Conservation (phyloP, 2,329 filamentous ascomycete species). For the Epichloe bromicola region DNA sequence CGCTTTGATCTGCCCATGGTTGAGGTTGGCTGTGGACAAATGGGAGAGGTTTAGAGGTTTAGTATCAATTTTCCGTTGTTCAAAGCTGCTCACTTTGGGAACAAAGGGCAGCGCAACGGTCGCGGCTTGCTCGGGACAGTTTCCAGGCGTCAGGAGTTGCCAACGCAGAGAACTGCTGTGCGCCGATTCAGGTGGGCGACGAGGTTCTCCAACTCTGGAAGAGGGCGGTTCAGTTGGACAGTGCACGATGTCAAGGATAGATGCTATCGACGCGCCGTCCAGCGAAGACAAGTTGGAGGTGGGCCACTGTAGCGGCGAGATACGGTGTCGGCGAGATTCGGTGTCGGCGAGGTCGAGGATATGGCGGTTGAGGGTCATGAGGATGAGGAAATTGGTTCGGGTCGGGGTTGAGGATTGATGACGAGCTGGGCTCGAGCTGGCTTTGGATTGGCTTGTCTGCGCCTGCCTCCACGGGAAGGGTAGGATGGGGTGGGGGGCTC, state of each 20-base stretch:
- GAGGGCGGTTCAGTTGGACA: no score
- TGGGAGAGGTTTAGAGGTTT: no score
- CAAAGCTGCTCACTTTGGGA: no score
- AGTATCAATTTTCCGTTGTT: background rate
- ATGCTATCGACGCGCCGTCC: background rate
- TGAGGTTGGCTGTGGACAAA: background rate
- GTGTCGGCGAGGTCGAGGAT: background rate
- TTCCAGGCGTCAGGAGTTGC: background rate
- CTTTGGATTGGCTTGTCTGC: no score
- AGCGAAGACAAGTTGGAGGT: background rate
- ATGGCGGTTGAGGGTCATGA: background rate
- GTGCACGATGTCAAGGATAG: background rate
- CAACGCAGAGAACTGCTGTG: background rate
- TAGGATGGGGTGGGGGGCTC: no score
- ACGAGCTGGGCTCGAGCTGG: background rate
- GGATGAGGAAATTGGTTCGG: background rate
- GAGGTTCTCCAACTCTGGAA: no score
- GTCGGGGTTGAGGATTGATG: slow-evolving; percentile 1
- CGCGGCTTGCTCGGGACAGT: background rate
- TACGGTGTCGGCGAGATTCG: background rate
- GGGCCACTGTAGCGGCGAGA: background rate
- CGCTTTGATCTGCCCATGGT: slow-evolving; percentile 28
- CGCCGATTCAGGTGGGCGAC: background rate
- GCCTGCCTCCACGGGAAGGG: no score
- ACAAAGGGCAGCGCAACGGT: background rate